Evolutionary conservation across 1,284 basidiomycete genomes (phyloP).

Genomic region (Volvariella volvacea): DNA sequence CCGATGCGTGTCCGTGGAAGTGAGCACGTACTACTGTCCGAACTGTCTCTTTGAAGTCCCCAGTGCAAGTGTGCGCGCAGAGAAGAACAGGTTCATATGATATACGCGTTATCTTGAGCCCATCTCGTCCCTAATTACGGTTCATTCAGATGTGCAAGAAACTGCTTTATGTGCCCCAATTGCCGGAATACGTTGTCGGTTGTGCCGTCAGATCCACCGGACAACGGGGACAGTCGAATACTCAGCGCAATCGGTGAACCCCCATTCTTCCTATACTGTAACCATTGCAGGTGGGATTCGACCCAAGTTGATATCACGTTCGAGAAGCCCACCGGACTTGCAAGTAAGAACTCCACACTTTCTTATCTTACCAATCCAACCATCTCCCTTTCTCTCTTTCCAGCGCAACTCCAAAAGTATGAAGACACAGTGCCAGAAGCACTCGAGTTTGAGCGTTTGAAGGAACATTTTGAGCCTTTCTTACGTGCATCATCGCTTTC

Average conservation of each 20-base stretch:
- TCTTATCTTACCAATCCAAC: not conserved
- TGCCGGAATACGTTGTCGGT: constrained; percentile 86
- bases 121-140: not conserved
- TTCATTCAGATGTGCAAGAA: constrained; percentile 82
- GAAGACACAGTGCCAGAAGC: constrained; percentile 82
- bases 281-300: constrained; percentile 93
- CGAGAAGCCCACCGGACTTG: constrained; percentile 93
- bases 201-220: constrained; percentile 80
- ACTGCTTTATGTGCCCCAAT: constrained; percentile 94
- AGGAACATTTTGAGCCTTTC: constrained; percentile 92
- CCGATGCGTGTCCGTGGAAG: constrained; percentile 86
- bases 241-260: constrained; percentile 65
- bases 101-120: not conserved
- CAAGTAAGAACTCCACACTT: constrained; percentile 57
- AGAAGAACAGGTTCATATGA: constrained; percentile 78
- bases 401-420: constrained; percentile 84
- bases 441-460: constrained; percentile 85
- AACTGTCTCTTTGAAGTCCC: constrained; percentile 99
- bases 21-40: constrained; percentile 96
- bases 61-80: constrained; percentile 89
- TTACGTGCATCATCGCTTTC: constrained; percentile 69
- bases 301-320: constrained; percentile 86
- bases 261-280: constrained; percentile 89
- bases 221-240: constrained; percentile 47
- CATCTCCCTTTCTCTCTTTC: constrained; percentile 3